These are phyloP conservation scores for Colletotrichum euphorbiae DNA, from an alignment of 2,329 filamentous ascomycete genomes.

Conservation along the genomic window DNA sequence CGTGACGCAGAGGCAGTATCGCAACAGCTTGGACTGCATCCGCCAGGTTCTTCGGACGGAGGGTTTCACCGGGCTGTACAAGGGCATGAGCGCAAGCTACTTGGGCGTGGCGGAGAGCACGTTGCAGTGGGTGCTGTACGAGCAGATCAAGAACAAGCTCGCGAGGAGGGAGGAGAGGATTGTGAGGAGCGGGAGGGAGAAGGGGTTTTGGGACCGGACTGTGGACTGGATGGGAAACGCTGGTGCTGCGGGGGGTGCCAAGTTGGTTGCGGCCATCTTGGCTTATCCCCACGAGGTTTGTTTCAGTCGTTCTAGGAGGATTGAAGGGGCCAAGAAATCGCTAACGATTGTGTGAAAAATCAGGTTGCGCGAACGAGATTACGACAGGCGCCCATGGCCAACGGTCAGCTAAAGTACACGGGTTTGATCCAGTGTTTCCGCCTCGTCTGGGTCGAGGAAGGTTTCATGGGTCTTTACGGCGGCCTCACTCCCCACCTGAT, in stretches of 20 bases:
- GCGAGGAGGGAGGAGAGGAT: constrained; percentile 71
- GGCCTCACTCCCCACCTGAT: constrained; percentile 92
- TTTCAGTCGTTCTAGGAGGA: not conserved
- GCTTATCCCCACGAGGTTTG: constrained; percentile 92
- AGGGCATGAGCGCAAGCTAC: constrained; percentile 91
- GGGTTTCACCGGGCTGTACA: constrained; percentile 85
- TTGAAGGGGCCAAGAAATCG: constrained; percentile 14
- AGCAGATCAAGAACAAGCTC: constrained; percentile 86
- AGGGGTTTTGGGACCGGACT: constrained; percentile 78
- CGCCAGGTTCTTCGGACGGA: constrained; percentile 84
- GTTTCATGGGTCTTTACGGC: constrained; percentile 86
- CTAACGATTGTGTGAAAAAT: constrained; percentile 24
- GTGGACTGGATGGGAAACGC: constrained; percentile 84
- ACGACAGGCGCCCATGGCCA: constrained; percentile 82
- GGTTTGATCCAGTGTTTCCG: constrained; percentile 90
- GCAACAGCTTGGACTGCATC: constrained; percentile 89
- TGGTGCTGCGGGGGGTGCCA: constrained; percentile 83
- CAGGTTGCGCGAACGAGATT: constrained; percentile 85
- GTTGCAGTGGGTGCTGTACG: constrained; percentile 93
- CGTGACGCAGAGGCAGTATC: constrained; percentile 74
- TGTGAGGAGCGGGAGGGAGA: constrained; percentile 68
- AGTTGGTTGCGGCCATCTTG: constrained; percentile 83
- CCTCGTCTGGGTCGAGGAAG: constrained; percentile 88
- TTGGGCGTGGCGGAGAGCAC: constrained; percentile 91
- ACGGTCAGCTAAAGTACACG: constrained; percentile 84